Evolutionary conservation across 768 basidiomycete species (phyloP).

Genomic region (Amanita brunnescens): DNA sequence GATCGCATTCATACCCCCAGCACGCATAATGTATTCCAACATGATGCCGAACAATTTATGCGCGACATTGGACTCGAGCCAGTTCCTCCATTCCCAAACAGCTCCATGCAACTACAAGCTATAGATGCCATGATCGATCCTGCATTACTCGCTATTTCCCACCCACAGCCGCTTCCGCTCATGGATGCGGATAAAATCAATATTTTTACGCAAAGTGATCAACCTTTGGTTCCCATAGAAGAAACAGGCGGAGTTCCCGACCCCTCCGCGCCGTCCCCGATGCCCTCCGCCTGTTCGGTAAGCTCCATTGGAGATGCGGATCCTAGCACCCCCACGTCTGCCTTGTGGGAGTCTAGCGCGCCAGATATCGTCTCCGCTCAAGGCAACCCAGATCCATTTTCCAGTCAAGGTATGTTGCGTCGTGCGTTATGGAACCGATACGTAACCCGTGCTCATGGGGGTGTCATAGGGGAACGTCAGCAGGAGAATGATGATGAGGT

Average conservation of each 20-base stretch:
- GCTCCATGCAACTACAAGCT: background rate
- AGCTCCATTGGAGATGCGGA: conserved; percentile 23
- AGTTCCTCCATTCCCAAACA: background rate
- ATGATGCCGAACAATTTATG: conserved; percentile 3
- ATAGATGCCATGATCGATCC: background rate
- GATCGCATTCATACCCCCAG: background rate
- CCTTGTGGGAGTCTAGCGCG: conserved; percentile 24
- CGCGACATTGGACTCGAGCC: conserved; percentile 1
- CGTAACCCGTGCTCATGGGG: conserved; percentile 10
- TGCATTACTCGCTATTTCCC: background rate
- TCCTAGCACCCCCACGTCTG: conserved; percentile 29
- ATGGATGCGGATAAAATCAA: background rate
- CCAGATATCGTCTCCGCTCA: conserved; percentile 20
- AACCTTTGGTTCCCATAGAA: background rate
- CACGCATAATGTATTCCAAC: background rate
- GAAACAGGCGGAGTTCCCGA: background rate
- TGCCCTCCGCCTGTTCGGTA: conserved; percentile 16
- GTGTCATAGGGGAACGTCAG: background rate
- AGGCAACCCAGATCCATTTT: conserved; percentile 11
- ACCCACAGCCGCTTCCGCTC: background rate
- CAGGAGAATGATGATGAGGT: conserved; percentile 11
- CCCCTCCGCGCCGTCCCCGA: conserved; percentile 15
- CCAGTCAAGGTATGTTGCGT: conserved; percentile 21
- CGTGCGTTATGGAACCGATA: conserved; percentile 10
- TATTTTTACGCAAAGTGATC: background rate